phyloP scores from a whole-genome alignment of 2,329 filamentous ascomycete species.

The Diaporthe batatas region DNA sequence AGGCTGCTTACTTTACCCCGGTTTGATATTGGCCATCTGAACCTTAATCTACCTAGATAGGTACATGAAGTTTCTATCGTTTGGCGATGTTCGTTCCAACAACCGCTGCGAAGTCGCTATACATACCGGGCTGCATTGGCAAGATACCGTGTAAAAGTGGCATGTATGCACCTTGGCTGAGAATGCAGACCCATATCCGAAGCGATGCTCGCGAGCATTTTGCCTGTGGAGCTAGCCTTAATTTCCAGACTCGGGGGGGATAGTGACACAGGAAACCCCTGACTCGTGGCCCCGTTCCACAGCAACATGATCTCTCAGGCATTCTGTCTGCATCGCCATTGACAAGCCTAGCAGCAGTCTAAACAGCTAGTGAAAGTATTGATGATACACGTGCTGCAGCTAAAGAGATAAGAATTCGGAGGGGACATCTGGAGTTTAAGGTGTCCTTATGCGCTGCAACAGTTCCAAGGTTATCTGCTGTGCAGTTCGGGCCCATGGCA shows the following conservation, averaged over 20 bases:
- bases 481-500: not conserved
- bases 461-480: not conserved
- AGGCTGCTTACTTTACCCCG: too few relatives aligned
- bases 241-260: conserved; percentile 1
- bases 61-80: too few relatives aligned
- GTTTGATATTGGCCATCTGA: too few relatives aligned
- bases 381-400: not conserved
- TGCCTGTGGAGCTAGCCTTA: not conserved
- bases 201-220: not conserved
- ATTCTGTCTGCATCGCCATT: too few relatives aligned
- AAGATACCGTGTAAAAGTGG: not conserved
- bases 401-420: not conserved
- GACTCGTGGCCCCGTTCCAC: not conserved
- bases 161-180: not conserved
- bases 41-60: too few relatives aligned
- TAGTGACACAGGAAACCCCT: not conserved
- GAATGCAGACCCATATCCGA: not conserved
- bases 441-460: not conserved
- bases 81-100: too few relatives aligned
- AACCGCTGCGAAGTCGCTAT: not conserved
- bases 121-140: not conserved
- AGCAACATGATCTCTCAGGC: not conserved
- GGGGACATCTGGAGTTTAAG: not conserved
- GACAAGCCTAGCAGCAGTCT: not conserved
- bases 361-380: not conserved